A percentile compares a stretch with the other conserved stretches of the same genome.
phyloP scores from a whole-genome alignment of 2,329 filamentous ascomycete genomes.

The Penicillium sp. region DNA sequence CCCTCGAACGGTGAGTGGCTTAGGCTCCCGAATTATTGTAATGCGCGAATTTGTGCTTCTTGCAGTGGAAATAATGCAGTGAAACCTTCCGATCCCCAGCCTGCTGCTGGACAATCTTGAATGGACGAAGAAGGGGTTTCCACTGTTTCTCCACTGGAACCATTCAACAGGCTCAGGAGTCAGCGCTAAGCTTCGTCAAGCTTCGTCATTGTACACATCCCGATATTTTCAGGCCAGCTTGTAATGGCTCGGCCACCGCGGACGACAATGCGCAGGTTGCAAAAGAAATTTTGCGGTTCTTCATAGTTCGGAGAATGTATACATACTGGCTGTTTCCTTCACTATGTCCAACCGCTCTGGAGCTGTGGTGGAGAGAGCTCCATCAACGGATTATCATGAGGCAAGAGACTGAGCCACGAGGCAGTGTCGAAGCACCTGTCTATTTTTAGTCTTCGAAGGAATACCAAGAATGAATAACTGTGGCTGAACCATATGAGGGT shows the following conservation, averaged over 20 bases:
- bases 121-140: neutral
- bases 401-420: neutral
- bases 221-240: slow-evolving; percentile 1
- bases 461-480: neutral
- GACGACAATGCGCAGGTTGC: neutral
- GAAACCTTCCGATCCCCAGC: slow-evolving; percentile 1
- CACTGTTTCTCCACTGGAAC: neutral
- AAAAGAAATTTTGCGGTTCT: neutral
- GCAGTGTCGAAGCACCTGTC: neutral
- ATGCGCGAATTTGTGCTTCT: neutral
- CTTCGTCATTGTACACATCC: slow-evolving; percentile 17
- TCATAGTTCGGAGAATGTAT: neutral
- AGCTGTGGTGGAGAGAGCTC: neutral
- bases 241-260: slow-evolving; percentile 4
- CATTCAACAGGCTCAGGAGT: neutral
- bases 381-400: neutral
- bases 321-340: neutral
- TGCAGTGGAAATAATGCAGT: neutral
- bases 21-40: neutral
- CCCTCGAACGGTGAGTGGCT: neutral
- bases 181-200: slow-evolving; percentile 26
- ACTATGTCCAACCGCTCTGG: neutral
- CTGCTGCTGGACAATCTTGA: neutral
- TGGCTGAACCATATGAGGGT: neutral
- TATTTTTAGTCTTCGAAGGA: neutral